phyloP scores from a whole-genome alignment of 2,329 filamentous ascomycete species.

The Didymella exigua region DNA sequence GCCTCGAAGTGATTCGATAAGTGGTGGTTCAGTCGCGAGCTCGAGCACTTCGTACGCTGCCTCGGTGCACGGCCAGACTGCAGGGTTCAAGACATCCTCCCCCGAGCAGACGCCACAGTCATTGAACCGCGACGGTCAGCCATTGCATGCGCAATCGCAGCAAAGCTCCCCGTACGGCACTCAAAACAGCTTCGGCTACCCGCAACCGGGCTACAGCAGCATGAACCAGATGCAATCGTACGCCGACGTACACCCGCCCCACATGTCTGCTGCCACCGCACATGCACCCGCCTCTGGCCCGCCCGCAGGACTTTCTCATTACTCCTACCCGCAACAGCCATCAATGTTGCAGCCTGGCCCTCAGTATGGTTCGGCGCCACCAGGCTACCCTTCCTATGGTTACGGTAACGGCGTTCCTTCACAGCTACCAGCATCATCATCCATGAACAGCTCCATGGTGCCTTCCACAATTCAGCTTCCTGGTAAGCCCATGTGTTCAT shows the following conservation, averaged over 20 bases:
- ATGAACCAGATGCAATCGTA: slow-evolving; percentile 87
- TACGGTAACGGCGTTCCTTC: slow-evolving; percentile 81
- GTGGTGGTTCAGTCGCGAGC: slow-evolving; percentile 61
- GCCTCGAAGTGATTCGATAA: slow-evolving; percentile 77
- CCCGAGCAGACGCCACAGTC: slow-evolving; percentile 65
- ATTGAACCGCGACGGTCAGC: slow-evolving; percentile 43
- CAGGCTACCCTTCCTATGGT: slow-evolving; percentile 70
- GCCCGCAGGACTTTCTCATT: slow-evolving; percentile 74
- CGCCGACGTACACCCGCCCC: slow-evolving; percentile 79
- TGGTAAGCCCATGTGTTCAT: slow-evolving; percentile 47
- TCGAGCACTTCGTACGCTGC: slow-evolving; percentile 63
- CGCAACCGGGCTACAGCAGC: slow-evolving; percentile 51
- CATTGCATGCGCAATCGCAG: slow-evolving; percentile 47
- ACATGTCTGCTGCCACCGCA: slow-evolving; percentile 78
- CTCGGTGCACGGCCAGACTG: slow-evolving; percentile 57
- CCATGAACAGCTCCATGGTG: slow-evolving; percentile 69
- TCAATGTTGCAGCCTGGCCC: slow-evolving; percentile 75
- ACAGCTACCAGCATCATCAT: slow-evolving; percentile 70
- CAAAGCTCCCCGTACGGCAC: slow-evolving; percentile 49
- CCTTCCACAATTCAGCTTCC: slow-evolving; percentile 72
- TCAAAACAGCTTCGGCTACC: slow-evolving; percentile 48
- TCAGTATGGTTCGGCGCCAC: slow-evolving; percentile 65
- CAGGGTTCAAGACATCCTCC: slow-evolving; percentile 78
- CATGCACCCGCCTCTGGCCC: slow-evolving; percentile 78
- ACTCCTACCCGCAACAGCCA: slow-evolving; percentile 72